Conservation (phyloP, 352 stramenopile species). For the Phytophthora vignae region DNA sequence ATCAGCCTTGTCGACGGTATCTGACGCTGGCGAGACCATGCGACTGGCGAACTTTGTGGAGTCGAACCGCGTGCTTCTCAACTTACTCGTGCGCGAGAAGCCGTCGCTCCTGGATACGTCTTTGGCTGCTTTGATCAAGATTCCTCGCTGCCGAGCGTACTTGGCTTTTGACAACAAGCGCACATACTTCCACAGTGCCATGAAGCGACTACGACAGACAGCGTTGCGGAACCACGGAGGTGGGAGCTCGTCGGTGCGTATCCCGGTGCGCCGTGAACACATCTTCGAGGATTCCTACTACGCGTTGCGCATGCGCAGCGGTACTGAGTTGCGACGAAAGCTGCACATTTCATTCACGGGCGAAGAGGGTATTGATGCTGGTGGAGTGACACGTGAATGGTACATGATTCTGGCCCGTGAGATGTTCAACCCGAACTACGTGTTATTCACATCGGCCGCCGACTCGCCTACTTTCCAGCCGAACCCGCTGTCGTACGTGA, state of each 20-base stretch:
- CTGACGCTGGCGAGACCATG: slow-evolving; percentile 70
- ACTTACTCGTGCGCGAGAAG: slow-evolving; percentile 97
- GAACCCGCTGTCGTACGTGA: slow-evolving; percentile 98
- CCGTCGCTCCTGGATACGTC: slow-evolving; percentile 96
- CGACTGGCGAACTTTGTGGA: slow-evolving; percentile 94
- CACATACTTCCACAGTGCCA: slow-evolving; percentile 97
- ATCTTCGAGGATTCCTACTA: slow-evolving; percentile 99
- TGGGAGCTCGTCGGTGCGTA: slow-evolving; percentile 90
- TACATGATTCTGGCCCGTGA: slow-evolving; percentile 99
- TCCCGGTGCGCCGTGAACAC: slow-evolving; percentile 93
- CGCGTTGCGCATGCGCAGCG: slow-evolving; percentile 96
- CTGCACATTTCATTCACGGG: slow-evolving; percentile 98
- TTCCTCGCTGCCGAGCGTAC: slow-evolving; percentile 94
- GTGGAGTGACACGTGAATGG: slow-evolving; percentile 98
- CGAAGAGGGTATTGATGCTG: slow-evolving; percentile 99
- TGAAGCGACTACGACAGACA: slow-evolving; percentile 91
- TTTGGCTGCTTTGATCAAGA: slow-evolving; percentile 95
- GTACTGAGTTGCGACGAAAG: slow-evolving; percentile 96
- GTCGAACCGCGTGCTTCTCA: slow-evolving; percentile 96
- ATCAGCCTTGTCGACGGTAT: slow-evolving; percentile 51
- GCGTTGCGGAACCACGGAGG: slow-evolving; percentile 89
- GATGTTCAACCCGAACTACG: slow-evolving; percentile 99
- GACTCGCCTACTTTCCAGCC: slow-evolving; percentile 99
- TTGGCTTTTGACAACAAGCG: slow-evolving; percentile 99
- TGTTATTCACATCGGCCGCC: slow-evolving; percentile 98